Evolutionary conservation across 805 yeast species (phyloP).

Genomic region (Lipomyces spencermartinsiae): DNA sequence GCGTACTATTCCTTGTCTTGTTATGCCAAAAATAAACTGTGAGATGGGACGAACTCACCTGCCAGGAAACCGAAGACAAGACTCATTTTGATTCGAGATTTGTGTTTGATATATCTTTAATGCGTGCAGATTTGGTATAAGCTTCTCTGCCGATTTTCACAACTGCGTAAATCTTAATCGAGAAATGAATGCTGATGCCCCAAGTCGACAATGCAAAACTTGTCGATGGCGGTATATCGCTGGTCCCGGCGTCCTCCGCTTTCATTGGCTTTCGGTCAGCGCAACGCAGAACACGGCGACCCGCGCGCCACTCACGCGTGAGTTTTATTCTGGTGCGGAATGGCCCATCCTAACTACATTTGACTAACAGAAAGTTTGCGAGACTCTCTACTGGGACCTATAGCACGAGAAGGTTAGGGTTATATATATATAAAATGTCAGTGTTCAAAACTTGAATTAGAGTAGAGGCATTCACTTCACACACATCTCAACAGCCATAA

Average conservation of each 20-base stretch:
- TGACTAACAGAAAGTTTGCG: too few relatives aligned
- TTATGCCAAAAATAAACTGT: too few relatives aligned
- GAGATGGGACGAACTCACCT: slow-evolving; percentile 47
- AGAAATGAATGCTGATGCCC: not conserved
- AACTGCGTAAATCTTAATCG: not conserved
- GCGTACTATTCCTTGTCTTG: not conserved
- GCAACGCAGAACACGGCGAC: too few relatives aligned
- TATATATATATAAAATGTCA: not conserved
- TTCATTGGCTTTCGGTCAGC: not conserved
- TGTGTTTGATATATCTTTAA: not conserved
- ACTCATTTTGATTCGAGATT: slow-evolving; percentile 47
- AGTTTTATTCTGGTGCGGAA: too few relatives aligned
- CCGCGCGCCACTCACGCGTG: too few relatives aligned
- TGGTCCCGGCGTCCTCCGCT: not conserved
- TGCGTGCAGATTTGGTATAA: not conserved
- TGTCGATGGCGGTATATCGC: too few relatives aligned
- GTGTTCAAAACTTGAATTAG: not conserved
- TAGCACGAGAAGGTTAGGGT: too few relatives aligned
- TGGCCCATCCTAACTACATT: too few relatives aligned
- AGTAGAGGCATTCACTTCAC: not conserved
- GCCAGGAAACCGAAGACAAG: slow-evolving; percentile 63
- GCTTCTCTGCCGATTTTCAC: not conserved
- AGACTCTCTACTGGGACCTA: too few relatives aligned
- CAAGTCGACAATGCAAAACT: not conserved
- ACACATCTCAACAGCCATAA: slow-evolving; percentile 1